Evolutionary conservation across 2,329 filamentous ascomycete genomes (phyloP).

Genomic region (Calonectria fujianensis): DNA sequence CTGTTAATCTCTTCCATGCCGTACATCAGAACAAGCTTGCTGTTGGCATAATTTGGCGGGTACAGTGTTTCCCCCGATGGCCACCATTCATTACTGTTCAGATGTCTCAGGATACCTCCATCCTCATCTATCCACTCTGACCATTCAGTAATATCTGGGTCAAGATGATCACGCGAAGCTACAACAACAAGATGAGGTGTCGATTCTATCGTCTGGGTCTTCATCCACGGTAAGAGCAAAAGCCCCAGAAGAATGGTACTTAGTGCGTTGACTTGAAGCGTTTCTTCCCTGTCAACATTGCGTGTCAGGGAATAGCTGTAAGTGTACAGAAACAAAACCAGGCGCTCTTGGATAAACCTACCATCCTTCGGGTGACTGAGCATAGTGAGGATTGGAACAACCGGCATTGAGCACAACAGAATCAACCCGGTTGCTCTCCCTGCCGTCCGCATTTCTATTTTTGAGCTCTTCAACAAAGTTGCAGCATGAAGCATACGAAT

Average conservation of each 20-base stretch:
- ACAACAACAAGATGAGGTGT: not conserved
- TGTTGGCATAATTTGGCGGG: not conserved
- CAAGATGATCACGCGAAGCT: not conserved
- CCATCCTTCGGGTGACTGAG: not conserved
- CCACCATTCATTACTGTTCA: not conserved
- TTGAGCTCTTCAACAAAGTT: not conserved
- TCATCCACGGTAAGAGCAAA: not conserved
- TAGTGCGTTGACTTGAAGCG: not conserved
- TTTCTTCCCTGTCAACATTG: not conserved
- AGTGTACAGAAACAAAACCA: not conserved
- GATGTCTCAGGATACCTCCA: not conserved
- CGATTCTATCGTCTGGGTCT: not conserved
- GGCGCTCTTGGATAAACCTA: not conserved
- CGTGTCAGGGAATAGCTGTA: not conserved
- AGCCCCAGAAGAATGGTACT: not conserved
- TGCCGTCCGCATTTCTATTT: not conserved
- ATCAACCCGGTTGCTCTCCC: not conserved
- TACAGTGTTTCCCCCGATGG: not conserved
- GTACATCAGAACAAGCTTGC: not conserved
- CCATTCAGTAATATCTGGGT: not conserved
- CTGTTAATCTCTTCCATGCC: not conserved
- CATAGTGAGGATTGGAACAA: not conserved
- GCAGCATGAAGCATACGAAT: not conserved
- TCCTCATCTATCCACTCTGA: not conserved
- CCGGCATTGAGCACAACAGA: not conserved